Evolutionary conservation across 129 eudicot species (phyloP), one percentile per base, ranked within the genome.

Genomic region (Lonicera japonica): DNA sequence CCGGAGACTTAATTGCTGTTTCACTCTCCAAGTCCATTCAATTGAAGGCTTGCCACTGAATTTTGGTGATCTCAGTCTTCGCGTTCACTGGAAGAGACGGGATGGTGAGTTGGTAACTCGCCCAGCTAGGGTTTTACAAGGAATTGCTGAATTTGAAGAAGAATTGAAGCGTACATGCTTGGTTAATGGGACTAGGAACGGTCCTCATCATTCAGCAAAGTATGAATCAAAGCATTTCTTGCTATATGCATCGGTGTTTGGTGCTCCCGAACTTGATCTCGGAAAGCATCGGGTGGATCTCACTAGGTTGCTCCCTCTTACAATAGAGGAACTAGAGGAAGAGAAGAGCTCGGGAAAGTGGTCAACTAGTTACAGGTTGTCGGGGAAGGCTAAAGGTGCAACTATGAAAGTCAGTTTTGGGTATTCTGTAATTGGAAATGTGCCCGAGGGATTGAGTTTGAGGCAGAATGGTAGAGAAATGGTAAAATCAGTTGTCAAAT

Each of bases 231-330:
- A 80, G 61, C 95, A 92, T 73, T 88, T 82, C 79, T 63, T 80
- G 78, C 67, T 92, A 63, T 92, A 75, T 59, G 96, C 79, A 19
- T 77, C 88, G 8, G 72, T 88, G 43, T 54, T 60, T 73, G 84
- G 73, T 25, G 66, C 74, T 52, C 81, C 85, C 59, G 89, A 80
- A 65, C 77, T 88, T 60, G 98, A 92, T 75, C 74, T 92, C 56
- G 98, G 98, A 38, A 92, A 85, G 78, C 96, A 92, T 67, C 79
- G 89, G 65, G 72, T 88, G 24, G 98, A 92, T 71, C 80, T 92
- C 47, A 82, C 98, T 16, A 88, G 95, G 68, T 70, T 92, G 66
- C 85, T 92, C 58, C 98, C 98, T 53, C 86, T 87, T 34, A 85
- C 95, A 1, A 70, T 92, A 73, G 98, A 92, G 72, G 98, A 92